Base-by-base conservation (phyloP, 2,329 filamentous ascomycete genomes). In the Plectosphaerella cucumerina region DNA sequence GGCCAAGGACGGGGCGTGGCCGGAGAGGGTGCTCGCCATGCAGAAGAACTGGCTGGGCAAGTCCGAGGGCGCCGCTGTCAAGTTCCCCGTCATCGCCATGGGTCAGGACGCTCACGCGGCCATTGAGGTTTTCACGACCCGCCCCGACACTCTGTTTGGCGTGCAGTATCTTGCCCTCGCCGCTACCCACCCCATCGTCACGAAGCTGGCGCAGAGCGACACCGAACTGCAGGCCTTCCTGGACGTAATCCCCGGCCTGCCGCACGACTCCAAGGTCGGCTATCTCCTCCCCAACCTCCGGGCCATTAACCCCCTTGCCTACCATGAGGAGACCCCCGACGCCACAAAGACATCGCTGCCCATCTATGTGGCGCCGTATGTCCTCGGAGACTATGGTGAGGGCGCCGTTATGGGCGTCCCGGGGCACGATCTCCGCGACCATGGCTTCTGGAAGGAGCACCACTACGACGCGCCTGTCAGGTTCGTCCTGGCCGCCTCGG, bases 381-480 rank as follows among this genome's bases (percentile, higher is more conserved):
- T 96, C 11, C 74, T 95, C 5, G 87, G 86, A 22, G 88, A 91
- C 62, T 94, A 95, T 59, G 90, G 90, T 15, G 87, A 91, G 58
- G 90, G 90, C 1, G 90, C 90, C 10, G 87, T 96, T 2, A 96
- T 96, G 90, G 91, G 91, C 42, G 91, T 96, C 8, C 91, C 91
- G 0, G 91, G 85, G 2, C 91, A 96, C 62, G 91, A 96, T 66
- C 64, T 77, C 5, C 80, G 90, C 48, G 91, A 96, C 59, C 76
- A 88, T 66, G 80, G 81, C 2, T 96, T 96, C 65, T 96, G 90
- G 87, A 83, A 78, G 58, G 74, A 84, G 52, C 90, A 95, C 57
- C 74, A 79, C 26, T 73, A 75, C 6, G 73, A 79, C 4, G 71
- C 81, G 44, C 80, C 82, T 2, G 76, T 92, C 26, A 75, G 81